A percentile compares a stretch with the other conserved stretches of the same genome.
These are phyloP conservation scores for Peniophora sp. DNA, from an alignment of 1,284 basidiomycete species.

Conservation along the genomic window DNA sequence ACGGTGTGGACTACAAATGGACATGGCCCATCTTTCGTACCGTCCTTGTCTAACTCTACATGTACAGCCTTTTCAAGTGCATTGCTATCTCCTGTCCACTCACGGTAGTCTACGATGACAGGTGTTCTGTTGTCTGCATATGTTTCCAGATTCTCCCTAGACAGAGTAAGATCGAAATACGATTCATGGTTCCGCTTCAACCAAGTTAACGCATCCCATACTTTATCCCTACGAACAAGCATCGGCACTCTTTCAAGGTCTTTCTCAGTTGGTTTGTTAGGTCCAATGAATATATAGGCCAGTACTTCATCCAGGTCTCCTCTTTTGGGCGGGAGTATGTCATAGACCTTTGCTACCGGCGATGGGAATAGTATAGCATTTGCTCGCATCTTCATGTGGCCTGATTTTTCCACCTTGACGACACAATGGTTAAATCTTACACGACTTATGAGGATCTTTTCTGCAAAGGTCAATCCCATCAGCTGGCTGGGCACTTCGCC, in stretches of 20 bases:
- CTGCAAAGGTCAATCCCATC: no score
- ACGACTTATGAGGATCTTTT: no score
- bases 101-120: neutral
- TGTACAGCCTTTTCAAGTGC: neutral
- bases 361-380: neutral
- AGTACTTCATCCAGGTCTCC: constrained; percentile 8
- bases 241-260: constrained; percentile 19
- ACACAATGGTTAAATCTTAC: no score
- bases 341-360: constrained; percentile 3
- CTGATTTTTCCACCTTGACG: no score
- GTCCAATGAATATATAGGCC: constrained; percentile 10
- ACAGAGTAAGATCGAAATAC: constrained; percentile 19
- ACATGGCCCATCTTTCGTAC: constrained; percentile 10
- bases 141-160: constrained; percentile 13
- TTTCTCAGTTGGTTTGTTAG: constrained; percentile 14
- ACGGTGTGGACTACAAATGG: neutral
- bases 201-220: constrained; percentile 21
- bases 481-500: no score
- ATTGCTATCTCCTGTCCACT: neutral
- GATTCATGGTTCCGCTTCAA: constrained; percentile 22
- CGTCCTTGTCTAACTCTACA: constrained; percentile 1
- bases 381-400: no score
- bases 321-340: constrained; percentile 4
- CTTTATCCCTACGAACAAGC: constrained; percentile 13
- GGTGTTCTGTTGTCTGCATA: constrained; percentile 8